A percentile compares a stretch with the other conserved stretches of the same genome.
These are phyloP conservation scores for Marasmius sp. DNA, from an alignment of 1,284 basidiomycete genomes.

Conservation along the genomic window DNA sequence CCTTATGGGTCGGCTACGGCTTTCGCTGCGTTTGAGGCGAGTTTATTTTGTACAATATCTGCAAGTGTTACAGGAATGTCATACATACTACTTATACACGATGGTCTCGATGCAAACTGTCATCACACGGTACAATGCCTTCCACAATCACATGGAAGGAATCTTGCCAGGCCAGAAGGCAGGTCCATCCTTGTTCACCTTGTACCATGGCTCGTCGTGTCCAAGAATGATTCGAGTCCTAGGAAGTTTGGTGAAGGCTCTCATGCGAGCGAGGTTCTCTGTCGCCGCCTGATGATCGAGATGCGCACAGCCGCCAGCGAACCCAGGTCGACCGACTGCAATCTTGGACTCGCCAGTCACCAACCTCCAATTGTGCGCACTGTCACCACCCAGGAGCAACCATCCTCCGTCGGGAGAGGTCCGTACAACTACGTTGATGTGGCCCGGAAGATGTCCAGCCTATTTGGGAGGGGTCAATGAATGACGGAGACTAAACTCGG, in stretches of 20 bases:
- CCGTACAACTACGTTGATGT: constrained; percentile 53
- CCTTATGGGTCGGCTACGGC: too few relatives aligned
- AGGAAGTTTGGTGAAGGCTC: constrained; percentile 34
- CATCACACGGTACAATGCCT: not conserved
- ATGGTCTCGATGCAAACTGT: too few relatives aligned
- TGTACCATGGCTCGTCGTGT: constrained; percentile 55
- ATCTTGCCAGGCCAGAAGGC: constrained; percentile 48
- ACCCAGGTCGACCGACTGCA: constrained; percentile 26
- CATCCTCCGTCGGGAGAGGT: constrained; percentile 55
- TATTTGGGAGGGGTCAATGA: not conserved
- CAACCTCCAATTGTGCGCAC: constrained; percentile 53
- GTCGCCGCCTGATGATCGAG: constrained; percentile 40
- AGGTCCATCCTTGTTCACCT: constrained; percentile 37
- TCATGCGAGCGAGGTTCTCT: constrained; percentile 42
- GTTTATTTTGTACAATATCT: too few relatives aligned
- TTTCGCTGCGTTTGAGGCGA: too few relatives aligned
- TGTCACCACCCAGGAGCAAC: constrained; percentile 59
- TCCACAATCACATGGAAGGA: constrained; percentile 18
- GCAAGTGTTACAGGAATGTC: too few relatives aligned
- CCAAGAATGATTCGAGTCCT: constrained; percentile 49
- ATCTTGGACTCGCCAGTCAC: constrained; percentile 46
- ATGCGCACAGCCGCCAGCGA: constrained; percentile 39
- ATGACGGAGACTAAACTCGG: not conserved
- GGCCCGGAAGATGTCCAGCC: constrained; percentile 53
- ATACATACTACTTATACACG: too few relatives aligned